phyloP scores from a whole-genome alignment of 169 alveolate genomes.

The Cytauxzoon felis region DNA sequence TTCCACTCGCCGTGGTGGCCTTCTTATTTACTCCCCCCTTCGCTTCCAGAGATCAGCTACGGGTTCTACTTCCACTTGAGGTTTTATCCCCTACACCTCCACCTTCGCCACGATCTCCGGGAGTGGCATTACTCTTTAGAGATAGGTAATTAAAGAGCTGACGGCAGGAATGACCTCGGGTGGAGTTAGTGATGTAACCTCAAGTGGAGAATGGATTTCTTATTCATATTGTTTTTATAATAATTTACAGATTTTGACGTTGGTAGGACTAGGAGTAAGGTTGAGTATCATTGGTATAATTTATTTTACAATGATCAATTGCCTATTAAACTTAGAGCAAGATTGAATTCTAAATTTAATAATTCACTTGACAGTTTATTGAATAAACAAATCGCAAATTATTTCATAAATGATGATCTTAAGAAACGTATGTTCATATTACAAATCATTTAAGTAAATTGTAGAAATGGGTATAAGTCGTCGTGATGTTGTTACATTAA shows the following conservation, averaged over 20 bases:
- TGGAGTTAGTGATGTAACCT: no score
- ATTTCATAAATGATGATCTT: slow-evolving; percentile 37
- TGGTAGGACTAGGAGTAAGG: slow-evolving; percentile 11
- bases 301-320: slow-evolving; percentile 18
- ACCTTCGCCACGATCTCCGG: no score
- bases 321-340: slow-evolving; percentile 20
- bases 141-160: no score
- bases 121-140: no score
- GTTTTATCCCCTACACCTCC: no score
- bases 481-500: slow-evolving; percentile 29
- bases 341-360: slow-evolving; percentile 26
- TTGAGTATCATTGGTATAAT: slow-evolving; percentile 18
- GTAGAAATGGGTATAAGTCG: slow-evolving; percentile 43
- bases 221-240: no score
- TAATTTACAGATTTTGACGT: slow-evolving; percentile 31
- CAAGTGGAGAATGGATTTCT: no score
- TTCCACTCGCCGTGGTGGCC: no score
- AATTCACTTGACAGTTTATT: slow-evolving; percentile 10
- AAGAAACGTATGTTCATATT: slow-evolving; percentile 6
- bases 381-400: not conserved
- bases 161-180: no score
- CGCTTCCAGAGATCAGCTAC: no score
- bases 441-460: not conserved
- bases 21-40: no score
- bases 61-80: no score